Evolutionary conservation across 805 yeast species (phyloP), one percentile per base, ranked within the genome.

Genomic region (Torulaspora indica): DNA sequence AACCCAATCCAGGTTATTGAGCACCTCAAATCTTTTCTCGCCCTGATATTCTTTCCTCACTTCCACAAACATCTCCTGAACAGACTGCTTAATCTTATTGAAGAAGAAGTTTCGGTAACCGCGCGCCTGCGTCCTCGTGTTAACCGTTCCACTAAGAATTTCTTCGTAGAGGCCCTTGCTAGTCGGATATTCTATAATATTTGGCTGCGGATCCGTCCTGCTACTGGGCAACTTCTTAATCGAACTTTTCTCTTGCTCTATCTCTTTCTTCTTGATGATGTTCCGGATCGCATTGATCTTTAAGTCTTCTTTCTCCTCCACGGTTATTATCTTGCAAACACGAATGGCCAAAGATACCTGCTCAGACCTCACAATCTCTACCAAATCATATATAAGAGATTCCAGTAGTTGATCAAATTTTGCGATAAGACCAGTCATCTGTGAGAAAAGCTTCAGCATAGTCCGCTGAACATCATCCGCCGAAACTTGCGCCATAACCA

Each of bases 1-100:
- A 14, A 89, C 75, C 90, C 96, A 91, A 45, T 80, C 82, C 43
- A 90, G 66, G 52, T 85, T 79, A 31, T 82, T 82, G 45, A 85
- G 71, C 1, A 88, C 79, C 13, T 72, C 73, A 64, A 81, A 78
- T 30, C 73, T 73, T 35, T 59, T 68, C 15, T 67, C 71, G 14
- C 62, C 67, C 74, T 77, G 20, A 65, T 68, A 58, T 72, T 81
- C 46, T 74, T 74, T 46, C 74, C 77, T 55, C 71, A 74, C 68
- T 46, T 81, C 77, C 28, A 74, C 69, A 67, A 89, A 89, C 32
- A 83, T 82, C 15, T 80, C 85, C 22, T 66, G 70, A 9, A 90
- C 75, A 5, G 86, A 75, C 39, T 72, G 73, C 50, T 78, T 75
- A 34, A 87, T 67, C 45, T 78, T 75, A 18, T 72, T 69, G 45